Base-by-base conservation (phyloP, 2,329 filamentous ascomycete species). In the Graphiopsis chlorocephala region DNA sequence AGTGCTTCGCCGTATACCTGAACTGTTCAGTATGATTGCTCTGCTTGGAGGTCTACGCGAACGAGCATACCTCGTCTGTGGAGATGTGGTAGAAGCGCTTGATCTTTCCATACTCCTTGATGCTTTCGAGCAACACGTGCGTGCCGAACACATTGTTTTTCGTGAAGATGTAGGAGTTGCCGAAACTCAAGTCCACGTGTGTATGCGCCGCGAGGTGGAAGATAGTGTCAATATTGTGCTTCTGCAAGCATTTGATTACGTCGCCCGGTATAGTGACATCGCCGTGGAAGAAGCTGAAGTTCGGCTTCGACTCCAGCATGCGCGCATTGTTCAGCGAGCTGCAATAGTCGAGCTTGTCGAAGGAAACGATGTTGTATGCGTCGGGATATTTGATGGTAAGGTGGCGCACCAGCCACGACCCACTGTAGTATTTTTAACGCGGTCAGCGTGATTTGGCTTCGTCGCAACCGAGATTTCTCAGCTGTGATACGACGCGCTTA, bases 141-240 rank as follows among this genome's bases (percentile, higher is more conserved):
- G 91, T 94, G 52, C 91, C 91, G 69, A 91, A 89, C 15, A 93
- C 91, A 70, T 94, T 95, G 64, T 88, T 93, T 70, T 88, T 87
- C 0, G 90, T 93, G 78, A 94, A 94, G 61, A 87, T 85, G 75
- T 92, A 92, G 11, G 90, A 92, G 78, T 94, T 92, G 59, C 89
- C 89, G 72, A 95, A 95, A 74, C 89, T 92, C 71, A 92, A 78
- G 72, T 94, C 90, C 59, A 95, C 91, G 74, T 94, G 91, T 8
- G 90, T 92, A 78, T 93, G 89, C n/a, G 91, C 91, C 3, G 91
- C 91, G 72, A 95, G 93, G 77, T 94, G 91, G 76, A 94, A 87
- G 67, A 95, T 84, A 61, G 90, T 92, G 75, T 94, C 91, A 71
- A 94, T 89, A 35, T 86, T 83, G 79, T 92, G 83, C 66, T 86